Evolutionary conservation across 768 basidiomycete genomes (phyloP), one percentile per base, ranked within the genome.

Genomic region (Xanthoconium stramineum): DNA sequence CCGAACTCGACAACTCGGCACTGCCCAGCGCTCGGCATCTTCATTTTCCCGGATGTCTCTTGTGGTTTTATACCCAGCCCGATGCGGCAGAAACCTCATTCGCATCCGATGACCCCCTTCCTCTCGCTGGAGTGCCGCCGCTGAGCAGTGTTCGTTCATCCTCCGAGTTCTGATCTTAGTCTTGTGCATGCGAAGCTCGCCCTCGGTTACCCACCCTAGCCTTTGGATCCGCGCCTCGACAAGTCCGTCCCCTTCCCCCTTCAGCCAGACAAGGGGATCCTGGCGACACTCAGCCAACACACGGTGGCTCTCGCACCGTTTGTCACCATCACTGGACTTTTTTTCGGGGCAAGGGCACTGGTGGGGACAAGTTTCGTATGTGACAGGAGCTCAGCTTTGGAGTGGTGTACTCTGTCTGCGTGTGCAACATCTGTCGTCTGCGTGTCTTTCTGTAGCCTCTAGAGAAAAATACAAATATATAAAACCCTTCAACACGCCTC

Each of bases 381-480:
- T 49, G 58, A 50, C 47, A 43, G 20, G 52, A 60, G 58, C 52
- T 61, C 19, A 43, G 39, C 32, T 60, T 60, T 37, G 53, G 19
- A 44, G 48, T 52, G 50, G 40, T 24, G 29, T 47, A 28, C 50
- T 56, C 59, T 49, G 42, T 61, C 61, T 53, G 17, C 32, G 39
- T 9, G 43, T 57, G 44, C 11, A 17, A 51, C 15, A 43, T 48
- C 11, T 50, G 51, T 50, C 28, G 39, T 61, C 43, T 47, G 20
- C 43, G 30, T 47, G 47, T 63, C 47, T 1, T 52, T 42, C 33
- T 10, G 0, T 62, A 38, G 32, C 8, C 55, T 5, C 46, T 37
- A 36, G 35, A 48, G 13, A 37, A 48, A 48, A 36, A 10, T 35
- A 36, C 19, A 45, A 29, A 52, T 28, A n/a, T 29, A 19, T 45